Percentiles rank a stretch among this genome's conserved stretches.
Evolutionary conservation across 192 early-diverging fungal genomes (phyloP).

Genomic region (Globomyces pollinis-pini): DNA sequence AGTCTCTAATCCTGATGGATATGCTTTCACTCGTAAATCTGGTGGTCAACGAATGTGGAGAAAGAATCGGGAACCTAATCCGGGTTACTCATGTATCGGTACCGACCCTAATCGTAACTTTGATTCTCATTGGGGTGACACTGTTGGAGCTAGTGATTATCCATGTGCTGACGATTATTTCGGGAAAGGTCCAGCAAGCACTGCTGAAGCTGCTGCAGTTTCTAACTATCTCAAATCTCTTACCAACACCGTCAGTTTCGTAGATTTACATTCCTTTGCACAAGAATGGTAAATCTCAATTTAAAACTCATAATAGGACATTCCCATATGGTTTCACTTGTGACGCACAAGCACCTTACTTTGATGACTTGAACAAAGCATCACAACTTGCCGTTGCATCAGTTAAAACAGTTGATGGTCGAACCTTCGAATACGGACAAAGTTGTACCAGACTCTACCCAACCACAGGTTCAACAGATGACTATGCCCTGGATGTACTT

Average conservation of each 20-base stretch:
- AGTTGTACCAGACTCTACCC: conserved; percentile 27
- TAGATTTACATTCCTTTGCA: conserved; percentile 45
- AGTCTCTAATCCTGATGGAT: conserved; percentile 53
- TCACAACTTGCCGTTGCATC: conserved; percentile 15
- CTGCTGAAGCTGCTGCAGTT: conserved; percentile 39
- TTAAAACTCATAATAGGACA: not conserved
- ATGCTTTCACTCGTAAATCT: conserved; percentile 30
- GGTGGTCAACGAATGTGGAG: conserved; percentile 21
- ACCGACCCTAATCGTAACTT: conserved; percentile 49
- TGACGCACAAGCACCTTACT: conserved; percentile 26
- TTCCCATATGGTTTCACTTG: too few relatives aligned
- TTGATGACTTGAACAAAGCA: conserved; percentile 7
- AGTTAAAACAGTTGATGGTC: conserved; percentile 12
- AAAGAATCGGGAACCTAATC: conserved; percentile 42
- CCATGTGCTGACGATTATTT: conserved; percentile 44
- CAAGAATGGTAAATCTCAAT: conserved; percentile 27
- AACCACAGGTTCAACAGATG: conserved; percentile 23
- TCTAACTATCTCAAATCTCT: conserved; percentile 30
- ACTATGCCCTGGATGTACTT: conserved; percentile 9
- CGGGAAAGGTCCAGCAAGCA: conserved; percentile 18
- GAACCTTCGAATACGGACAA: conserved; percentile 1
- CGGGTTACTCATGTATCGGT: conserved; percentile 34
- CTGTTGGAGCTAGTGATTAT: conserved; percentile 33
- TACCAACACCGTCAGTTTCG: conserved; percentile 30
- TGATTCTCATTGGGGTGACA: conserved; percentile 31